A percentile compares a stretch with the other conserved stretches of the same genome.
Conservation (phyloP, 345 rosid species). For the Eucalyptus fibrosa region DNA sequence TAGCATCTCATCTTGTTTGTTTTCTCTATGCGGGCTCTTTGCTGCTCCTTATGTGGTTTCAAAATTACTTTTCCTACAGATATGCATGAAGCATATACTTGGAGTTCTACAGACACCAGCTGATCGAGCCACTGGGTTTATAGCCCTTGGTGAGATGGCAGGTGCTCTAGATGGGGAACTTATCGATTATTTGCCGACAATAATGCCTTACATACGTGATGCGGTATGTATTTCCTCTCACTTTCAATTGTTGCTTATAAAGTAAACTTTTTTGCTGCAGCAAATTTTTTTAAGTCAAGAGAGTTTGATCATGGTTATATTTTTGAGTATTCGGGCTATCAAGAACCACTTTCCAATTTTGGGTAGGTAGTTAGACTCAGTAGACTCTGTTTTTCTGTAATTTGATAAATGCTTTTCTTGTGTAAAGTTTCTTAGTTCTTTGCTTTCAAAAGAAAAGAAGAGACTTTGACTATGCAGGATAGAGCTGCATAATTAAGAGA, state of each 20-base stretch:
- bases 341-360: not conserved
- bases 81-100: constrained; percentile 94
- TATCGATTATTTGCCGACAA: constrained; percentile 88
- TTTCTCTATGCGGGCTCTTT: not conserved
- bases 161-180: constrained; percentile 99
- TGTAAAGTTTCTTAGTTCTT: not conserved
- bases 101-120: constrained; percentile 73
- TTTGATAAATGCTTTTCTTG: not conserved
- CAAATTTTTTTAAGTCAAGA: not conserved
- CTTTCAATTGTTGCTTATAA: not conserved
- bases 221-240: constrained; percentile 39
- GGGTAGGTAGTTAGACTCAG: not conserved
- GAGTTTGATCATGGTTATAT: not conserved
- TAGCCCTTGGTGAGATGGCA: constrained; percentile 99
- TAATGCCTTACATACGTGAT: constrained; percentile 80
- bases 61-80: constrained; percentile 33
- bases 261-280: not conserved
- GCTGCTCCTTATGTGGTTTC: not conserved
- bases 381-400: not conserved
- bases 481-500: not conserved
- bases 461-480: not conserved
- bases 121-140: constrained; percentile 95
- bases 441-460: not conserved
- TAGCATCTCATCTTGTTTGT: not conserved
- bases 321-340: not conserved